Evolutionary conservation across 1,284 basidiomycete species (phyloP), one percentile per base, ranked within the genome.

Genomic region (Microbotryomycetes sp.): DNA sequence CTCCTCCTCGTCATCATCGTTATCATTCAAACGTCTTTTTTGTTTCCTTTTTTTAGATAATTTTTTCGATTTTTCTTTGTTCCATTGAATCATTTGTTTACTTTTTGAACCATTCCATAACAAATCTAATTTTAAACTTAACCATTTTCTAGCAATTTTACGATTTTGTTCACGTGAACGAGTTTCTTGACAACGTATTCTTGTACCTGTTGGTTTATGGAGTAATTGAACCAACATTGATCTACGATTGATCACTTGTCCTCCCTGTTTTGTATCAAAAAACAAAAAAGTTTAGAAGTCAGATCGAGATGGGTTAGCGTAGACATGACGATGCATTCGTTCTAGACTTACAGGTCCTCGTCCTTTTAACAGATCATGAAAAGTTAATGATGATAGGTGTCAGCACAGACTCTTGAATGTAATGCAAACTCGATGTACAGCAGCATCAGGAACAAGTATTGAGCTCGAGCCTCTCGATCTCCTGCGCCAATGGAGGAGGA

Each of bases 171-270:
- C 76, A 9, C 77, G 57, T 2, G 74, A 76, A 4, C 78, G 72
- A 1, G 78, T 79, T 22, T 78, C 76, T 64, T 79, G 78, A 12
- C 77, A 75, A 60, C 76, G 75, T 0, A 79, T 72, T 5, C 77
- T 70, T 19, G 77, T 74, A 15, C 65, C 78, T 0, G 78, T 79
- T 0, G 78, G 78, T 6, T 71, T 67, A 60, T 79, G 78, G 4
- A 75, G 70, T 0, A 79, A 71, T 22, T 72, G 76, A 26, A 69
- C 76, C 3, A 76, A 76, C 6, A 76, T 78, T 49, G 74, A 76
- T 14, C 77, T 78, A 67, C 78, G 79, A 70, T 79, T 78, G 58
- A 78, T 68, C 6, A 76, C 75, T 70, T 78, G 78, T 1, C 78
- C 77, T 14, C 78, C 78, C 36, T 42, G 9, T n/a, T n/a, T n/a